These are phyloP conservation scores for Trichoderma sp. DNA, from an alignment of 2,329 filamentous ascomycete genomes.

Conservation along the genomic window DNA sequence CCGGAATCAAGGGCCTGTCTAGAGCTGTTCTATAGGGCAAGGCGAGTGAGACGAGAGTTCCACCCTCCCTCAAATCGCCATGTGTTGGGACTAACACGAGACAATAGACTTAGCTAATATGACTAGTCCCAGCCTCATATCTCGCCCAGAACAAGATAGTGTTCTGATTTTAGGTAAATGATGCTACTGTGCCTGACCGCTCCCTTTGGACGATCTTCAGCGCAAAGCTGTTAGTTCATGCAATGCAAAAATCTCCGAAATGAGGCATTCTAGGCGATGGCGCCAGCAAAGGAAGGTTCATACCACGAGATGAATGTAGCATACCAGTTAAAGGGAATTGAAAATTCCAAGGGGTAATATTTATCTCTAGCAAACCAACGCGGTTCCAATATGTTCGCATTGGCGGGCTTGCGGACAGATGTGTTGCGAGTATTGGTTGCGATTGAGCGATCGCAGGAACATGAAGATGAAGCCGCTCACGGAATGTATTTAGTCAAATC, in stretches of 20 bases:
- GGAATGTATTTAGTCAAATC: background rate
- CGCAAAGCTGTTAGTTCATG: background rate
- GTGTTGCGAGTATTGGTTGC: background rate
- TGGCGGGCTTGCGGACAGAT: background rate
- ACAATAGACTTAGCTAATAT: background rate
- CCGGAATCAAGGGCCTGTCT: background rate
- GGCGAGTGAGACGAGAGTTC: background rate
- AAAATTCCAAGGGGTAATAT: background rate
- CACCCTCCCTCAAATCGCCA: background rate
- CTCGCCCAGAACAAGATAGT: background rate
- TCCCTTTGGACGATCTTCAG: background rate
- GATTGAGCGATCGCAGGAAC: background rate
- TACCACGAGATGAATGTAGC: background rate
- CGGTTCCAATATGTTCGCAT: too few species aligned
- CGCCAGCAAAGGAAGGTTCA: background rate
- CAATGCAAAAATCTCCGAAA: background rate
- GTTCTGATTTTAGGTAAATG: background rate
- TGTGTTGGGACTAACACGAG: background rate
- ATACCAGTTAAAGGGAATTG: background rate
- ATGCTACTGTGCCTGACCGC: background rate
- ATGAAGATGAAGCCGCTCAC: background rate
- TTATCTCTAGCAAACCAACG: too few species aligned
- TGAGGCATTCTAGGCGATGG: background rate
- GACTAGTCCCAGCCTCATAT: background rate
- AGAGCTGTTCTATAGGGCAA: background rate